Conservation (phyloP, 768 basidiomycete species). For the Lactifluus volemus region DNA sequence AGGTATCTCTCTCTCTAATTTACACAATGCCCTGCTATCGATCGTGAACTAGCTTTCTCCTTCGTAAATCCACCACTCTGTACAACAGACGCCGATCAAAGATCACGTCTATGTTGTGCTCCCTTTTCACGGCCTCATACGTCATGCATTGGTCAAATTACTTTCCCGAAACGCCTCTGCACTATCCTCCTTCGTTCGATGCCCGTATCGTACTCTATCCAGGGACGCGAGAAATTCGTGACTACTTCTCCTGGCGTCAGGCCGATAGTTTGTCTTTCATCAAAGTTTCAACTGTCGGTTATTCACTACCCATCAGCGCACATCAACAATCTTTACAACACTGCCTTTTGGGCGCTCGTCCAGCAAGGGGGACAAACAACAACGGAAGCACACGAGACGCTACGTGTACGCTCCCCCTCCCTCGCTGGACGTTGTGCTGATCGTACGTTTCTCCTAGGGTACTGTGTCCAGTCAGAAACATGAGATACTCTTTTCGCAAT, state of each 20-base stretch:
- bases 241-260: slow-evolving; percentile 96
- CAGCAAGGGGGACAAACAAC: slow-evolving; percentile 72
- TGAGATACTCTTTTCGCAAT: slow-evolving; percentile 78
- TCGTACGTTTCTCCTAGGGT: slow-evolving; percentile 41
- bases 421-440: background rate
- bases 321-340: slow-evolving; percentile 97
- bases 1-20: slow-evolving; percentile 40
- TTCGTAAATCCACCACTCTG: slow-evolving; percentile 62
- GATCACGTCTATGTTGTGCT: slow-evolving; percentile 74
- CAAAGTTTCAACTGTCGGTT: background rate
- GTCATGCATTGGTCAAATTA: slow-evolving; percentile 78
- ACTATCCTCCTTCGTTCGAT: slow-evolving; percentile 89
- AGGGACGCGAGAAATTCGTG: slow-evolving; percentile 55
- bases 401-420: slow-evolving; percentile 44
- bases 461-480: slow-evolving; percentile 86
- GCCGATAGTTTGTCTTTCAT: slow-evolving; percentile 69
- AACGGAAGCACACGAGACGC: slow-evolving; percentile 70
- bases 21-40: background rate
- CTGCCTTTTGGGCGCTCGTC: slow-evolving; percentile 89
- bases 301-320: slow-evolving; percentile 52
- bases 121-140: slow-evolving; percentile 86
- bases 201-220: slow-evolving; percentile 84
- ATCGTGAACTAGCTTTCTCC: slow-evolving; percentile 61
- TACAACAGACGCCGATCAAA: slow-evolving; percentile 87
- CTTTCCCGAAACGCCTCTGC: slow-evolving; percentile 62